Conservation (phyloP, 495 filamentous ascomycete genomes). For the Cercophora newfieldiana region DNA sequence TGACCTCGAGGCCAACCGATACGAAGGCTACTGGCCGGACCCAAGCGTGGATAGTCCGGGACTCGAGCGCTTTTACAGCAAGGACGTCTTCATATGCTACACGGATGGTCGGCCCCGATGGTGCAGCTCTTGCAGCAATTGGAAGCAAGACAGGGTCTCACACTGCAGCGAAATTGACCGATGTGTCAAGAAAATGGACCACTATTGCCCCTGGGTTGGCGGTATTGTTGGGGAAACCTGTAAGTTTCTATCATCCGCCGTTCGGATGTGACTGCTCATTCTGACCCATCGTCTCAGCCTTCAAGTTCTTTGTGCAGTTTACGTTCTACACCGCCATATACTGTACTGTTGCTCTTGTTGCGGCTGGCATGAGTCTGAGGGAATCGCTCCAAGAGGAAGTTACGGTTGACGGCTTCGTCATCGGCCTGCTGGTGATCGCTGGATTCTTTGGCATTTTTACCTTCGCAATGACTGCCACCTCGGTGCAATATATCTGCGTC, state of each 20-base stretch:
- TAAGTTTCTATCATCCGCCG: conserved; percentile 26
- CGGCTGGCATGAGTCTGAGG: conserved; percentile 36
- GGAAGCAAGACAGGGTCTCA: conserved; percentile 82
- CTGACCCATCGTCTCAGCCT: conserved; percentile 44
- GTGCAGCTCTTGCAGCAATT: conserved; percentile 76
- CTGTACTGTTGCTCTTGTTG: conserved; percentile 62
- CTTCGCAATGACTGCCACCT: conserved; percentile 68
- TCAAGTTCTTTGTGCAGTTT: conserved; percentile 91
- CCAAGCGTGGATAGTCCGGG: conserved; percentile 47
- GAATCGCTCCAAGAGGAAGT: conserved; percentile 24
- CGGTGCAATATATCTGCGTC: conserved; percentile 62
- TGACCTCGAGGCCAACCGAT: conserved; percentile 46
- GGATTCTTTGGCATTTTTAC: conserved; percentile 76
- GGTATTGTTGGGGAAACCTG: conserved; percentile 80
- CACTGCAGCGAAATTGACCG: conserved; percentile 79
- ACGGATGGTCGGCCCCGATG: conserved; percentile 75
- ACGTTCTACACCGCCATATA: conserved; percentile 68
- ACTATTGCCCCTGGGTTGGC: conserved; percentile 95
- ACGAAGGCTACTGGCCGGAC: conserved; percentile 35
- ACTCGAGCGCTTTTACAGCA: conserved; percentile 66
- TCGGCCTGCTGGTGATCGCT: conserved; percentile 43
- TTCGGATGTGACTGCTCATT: neutral
- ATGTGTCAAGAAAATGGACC: conserved; percentile 87
- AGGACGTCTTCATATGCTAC: conserved; percentile 80
- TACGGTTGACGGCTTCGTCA: conserved; percentile 37